Evolutionary conservation across 148 eudicot genomes (phyloP), one percentile per base, ranked within the genome.

Genomic region (Talinum fruticosum): DNA sequence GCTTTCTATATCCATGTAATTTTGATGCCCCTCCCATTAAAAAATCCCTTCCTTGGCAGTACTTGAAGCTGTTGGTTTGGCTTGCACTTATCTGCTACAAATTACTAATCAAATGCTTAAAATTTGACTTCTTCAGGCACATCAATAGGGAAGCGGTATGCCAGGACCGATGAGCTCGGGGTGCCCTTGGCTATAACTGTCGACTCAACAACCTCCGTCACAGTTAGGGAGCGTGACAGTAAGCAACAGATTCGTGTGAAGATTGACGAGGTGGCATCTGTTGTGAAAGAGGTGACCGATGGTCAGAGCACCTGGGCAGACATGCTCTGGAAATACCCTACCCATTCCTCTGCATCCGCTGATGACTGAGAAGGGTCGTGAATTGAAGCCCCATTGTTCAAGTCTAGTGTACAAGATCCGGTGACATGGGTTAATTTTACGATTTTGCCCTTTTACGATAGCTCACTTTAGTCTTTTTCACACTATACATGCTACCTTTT

Each of bases 131-230:
- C 62, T 74, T 75, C 86, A 94, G 98, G 98, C 69, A 94, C 95
- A 45, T 88, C 98, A 45, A 94, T 94, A 47, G 98, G 97, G 69
- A 94, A 94, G 87, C 85, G 93, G 61, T 94, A 94, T 75, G 97
- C 98, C 10, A 92, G 97, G 82, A 94, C 98, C 14, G 98, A 94
- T 57, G 97, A 94, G 79, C 90, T 94, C 10, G 98, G 98, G 0
- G 98, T 94, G 41, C 97, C 98, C 10, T 82, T 94, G 68, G 98
- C 98, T 45, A 85, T 92, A 23, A 94, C 98, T 13, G 98, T 94
- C 44, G 98, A 94, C 78, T 83, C 88, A 23, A 82, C 85, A 36
- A 34, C 95, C 35, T 85, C 92, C 7, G 98, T 92, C 62, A 94
- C 97, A 13, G 75, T 94, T 26, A 84, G 98, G 62, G 97, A 94